These are phyloP conservation scores for Juglanconis sp. DNA, from an alignment of 2,329 filamentous ascomycete genomes.

Conservation along the genomic window DNA sequence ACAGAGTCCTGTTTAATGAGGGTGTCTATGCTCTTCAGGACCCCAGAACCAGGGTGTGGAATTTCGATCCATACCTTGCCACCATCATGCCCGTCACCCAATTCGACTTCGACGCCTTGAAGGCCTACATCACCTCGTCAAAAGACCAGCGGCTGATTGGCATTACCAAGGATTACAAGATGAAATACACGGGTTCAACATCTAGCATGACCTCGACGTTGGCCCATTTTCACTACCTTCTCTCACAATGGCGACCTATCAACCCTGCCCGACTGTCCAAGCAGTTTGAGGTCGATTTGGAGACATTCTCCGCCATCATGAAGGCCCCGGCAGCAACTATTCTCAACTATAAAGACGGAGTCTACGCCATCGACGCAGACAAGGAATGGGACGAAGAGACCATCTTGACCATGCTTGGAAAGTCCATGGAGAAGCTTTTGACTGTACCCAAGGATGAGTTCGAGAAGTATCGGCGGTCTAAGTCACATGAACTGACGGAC, in stretches of 20 bases:
- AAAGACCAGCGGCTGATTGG: slow-evolving; percentile 70
- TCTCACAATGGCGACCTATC: slow-evolving; percentile 78
- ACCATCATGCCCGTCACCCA: slow-evolving; percentile 90
- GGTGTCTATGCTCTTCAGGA: slow-evolving; percentile 93
- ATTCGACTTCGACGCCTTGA: slow-evolving; percentile 86
- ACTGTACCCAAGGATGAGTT: slow-evolving; percentile 80
- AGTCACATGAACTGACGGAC: slow-evolving; percentile 66
- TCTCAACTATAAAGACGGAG: slow-evolving; percentile 75
- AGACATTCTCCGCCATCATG: slow-evolving; percentile 68
- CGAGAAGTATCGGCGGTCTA: slow-evolving; percentile 73
- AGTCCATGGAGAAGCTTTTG: slow-evolving; percentile 93
- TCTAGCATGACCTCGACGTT: slow-evolving; percentile 92
- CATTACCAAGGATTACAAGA: slow-evolving; percentile 63
- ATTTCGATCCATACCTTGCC: slow-evolving; percentile 93
- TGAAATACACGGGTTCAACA: slow-evolving; percentile 89
- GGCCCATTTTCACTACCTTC: slow-evolving; percentile 86
- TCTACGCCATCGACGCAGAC: slow-evolving; percentile 93
- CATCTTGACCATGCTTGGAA: slow-evolving; percentile 85
- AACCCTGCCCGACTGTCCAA: slow-evolving; percentile 66
- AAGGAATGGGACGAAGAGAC: slow-evolving; percentile 86
- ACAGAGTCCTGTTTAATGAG: slow-evolving; percentile 91
- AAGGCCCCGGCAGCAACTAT: slow-evolving; percentile 77
- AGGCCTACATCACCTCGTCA: slow-evolving; percentile 87
- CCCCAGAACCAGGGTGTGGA: slow-evolving; percentile 80
- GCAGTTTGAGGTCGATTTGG: slow-evolving; percentile 58